phyloP scores from a whole-genome alignment of 2,329 filamentous ascomycete genomes.

The Aspergillus niger region DNA sequence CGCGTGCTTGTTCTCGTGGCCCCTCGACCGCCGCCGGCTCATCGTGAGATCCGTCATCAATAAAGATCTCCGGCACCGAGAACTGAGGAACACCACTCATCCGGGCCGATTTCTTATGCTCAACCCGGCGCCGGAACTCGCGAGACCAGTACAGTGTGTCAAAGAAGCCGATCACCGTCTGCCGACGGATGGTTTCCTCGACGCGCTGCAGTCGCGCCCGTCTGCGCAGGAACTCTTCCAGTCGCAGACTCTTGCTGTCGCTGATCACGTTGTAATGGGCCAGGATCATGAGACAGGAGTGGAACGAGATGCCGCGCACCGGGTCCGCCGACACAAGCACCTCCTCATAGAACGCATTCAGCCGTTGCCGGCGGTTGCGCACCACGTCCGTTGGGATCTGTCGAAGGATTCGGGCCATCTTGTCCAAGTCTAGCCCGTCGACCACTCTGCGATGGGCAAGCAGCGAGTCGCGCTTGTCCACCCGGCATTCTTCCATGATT shows the following conservation, averaged over 20 bases:
- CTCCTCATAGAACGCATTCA: conserved; percentile 97
- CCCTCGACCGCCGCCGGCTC: conserved; percentile 31
- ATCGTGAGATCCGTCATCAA: conserved; percentile 69
- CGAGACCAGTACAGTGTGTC: conserved; percentile 88
- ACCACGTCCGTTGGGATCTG: conserved; percentile 75
- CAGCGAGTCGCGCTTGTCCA: conserved; percentile 54
- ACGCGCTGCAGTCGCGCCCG: conserved; percentile 88
- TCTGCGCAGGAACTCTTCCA: conserved; percentile 92
- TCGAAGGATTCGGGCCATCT: conserved; percentile 71
- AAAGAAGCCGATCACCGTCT: conserved; percentile 92
- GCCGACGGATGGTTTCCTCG: conserved; percentile 88
- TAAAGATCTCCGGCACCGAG: conserved; percentile 83
- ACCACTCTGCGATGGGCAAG: conserved; percentile 42
- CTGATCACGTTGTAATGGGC: conserved; percentile 99
- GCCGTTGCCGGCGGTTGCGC: conserved; percentile 71
- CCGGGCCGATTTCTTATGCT: conserved; percentile 71
- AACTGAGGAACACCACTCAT: conserved; percentile 79
- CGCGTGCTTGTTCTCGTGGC: conserved; percentile 16
- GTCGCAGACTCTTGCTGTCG: conserved; percentile 89
- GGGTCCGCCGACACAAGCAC: conserved; percentile 90
- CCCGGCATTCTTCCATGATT: conserved; percentile 81
- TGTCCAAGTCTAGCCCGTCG: conserved; percentile 69
- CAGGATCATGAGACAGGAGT: conserved; percentile 87
- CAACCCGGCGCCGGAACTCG: conserved; percentile 73
- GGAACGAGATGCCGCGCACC: conserved; percentile 87